Evolutionary conservation across 768 basidiomycete genomes (phyloP).

Genomic region (Trametes elegans): DNA sequence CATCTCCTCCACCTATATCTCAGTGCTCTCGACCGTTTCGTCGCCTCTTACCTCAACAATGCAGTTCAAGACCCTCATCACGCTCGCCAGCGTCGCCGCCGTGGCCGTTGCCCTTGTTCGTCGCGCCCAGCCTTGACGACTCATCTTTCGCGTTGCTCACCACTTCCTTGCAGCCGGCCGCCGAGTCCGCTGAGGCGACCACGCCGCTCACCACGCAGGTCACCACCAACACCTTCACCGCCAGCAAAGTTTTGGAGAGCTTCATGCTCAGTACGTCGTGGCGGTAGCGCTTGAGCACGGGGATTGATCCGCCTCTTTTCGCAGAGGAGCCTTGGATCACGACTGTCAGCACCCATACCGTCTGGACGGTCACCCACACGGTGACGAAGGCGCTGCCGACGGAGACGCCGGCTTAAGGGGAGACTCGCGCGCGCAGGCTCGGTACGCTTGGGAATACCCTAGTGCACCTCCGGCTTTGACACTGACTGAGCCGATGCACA

Average conservation of each 20-base stretch:
- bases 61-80: constrained; percentile 17
- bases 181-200: not conserved
- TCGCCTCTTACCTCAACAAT: not conserved
- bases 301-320: too few relatives aligned
- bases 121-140: not conserved
- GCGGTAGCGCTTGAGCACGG: too few relatives aligned
- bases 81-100: constrained; percentile 11
- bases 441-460: too few relatives aligned
- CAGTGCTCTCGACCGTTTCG: not conserved
- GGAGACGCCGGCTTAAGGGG: not conserved
- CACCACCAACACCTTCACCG: constrained; percentile 14
- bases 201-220: constrained; percentile 5
- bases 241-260: constrained; percentile 10
- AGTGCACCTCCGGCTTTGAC: too few relatives aligned
- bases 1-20: not conserved
- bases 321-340: constrained; percentile 15
- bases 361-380: constrained; percentile 15
- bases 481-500: not conserved
- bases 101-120: constrained; percentile 5
- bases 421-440: not conserved
- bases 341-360: constrained; percentile 14
- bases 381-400: not conserved
- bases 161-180: not conserved
- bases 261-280: constrained; percentile 7
- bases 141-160: not conserved